A percentile compares a stretch with the other conserved stretches of the same genome.
Conservation (phyloP, 2,329 filamentous ascomycete species). For the Cladobotryum mycophilum region DNA sequence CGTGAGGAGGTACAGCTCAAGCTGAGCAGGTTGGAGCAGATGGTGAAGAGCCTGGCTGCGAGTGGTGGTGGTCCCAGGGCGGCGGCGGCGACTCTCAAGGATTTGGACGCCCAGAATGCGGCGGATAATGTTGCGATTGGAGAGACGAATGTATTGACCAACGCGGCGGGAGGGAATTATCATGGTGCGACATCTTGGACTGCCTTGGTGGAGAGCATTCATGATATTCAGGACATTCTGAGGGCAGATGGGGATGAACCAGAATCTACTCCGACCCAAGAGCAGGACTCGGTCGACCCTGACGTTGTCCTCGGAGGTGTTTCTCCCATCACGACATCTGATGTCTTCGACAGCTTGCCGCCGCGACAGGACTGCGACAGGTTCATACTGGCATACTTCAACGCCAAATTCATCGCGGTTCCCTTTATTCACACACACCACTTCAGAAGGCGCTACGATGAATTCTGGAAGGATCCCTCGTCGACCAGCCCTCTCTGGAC, state of each 20-base stretch:
- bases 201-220: conserved; percentile 36
- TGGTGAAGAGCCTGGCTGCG: conserved; percentile 33
- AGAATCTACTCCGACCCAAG: not conserved
- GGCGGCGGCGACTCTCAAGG: no score
- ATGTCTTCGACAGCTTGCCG: conserved; percentile 30
- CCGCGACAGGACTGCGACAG: conserved; percentile 30
- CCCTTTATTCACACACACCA: conserved; percentile 36
- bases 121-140: conserved; percentile 3
- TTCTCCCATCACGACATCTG: conserved; percentile 21
- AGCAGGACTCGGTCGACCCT: conserved; percentile 16
- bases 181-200: conserved; percentile 36
- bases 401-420: conserved; percentile 30
- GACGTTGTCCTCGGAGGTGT: conserved; percentile 30
- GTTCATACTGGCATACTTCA: conserved; percentile 34
- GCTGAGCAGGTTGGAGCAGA: conserved; percentile 34
- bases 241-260: conserved; percentile 15
- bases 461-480: conserved; percentile 38
- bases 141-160: not conserved
- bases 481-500: conserved; percentile 41
- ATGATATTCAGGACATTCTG: conserved; percentile 34
- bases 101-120: no score
- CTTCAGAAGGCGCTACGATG: conserved; percentile 43
- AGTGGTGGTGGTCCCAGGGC: not conserved
- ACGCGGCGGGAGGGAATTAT: conserved; percentile 17
- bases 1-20: conserved; percentile 34